Conservation (phyloP, 2,329 filamentous ascomycete genomes). For the Zymoseptoria brevis region DNA sequence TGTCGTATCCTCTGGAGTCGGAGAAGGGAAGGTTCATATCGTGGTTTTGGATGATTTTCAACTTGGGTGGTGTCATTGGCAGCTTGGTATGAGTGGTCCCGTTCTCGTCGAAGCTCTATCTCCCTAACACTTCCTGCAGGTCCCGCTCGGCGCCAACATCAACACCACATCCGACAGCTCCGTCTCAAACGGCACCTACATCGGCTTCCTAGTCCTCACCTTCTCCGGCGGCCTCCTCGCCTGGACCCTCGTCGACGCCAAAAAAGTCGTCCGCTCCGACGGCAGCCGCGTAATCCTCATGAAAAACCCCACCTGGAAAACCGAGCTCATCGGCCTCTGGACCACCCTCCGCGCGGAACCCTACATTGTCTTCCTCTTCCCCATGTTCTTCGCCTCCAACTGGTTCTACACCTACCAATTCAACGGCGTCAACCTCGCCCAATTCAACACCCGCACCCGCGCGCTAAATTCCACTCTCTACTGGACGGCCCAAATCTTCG, state of each 20-base stretch:
- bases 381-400: slow-evolving; percentile 74
- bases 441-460: slow-evolving; percentile 66
- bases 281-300: slow-evolving; percentile 74
- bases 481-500: slow-evolving; percentile 70
- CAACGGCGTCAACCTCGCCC: slow-evolving; percentile 61
- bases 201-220: slow-evolving; percentile 81
- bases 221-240: slow-evolving; percentile 61
- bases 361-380: slow-evolving; percentile 68
- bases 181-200: slow-evolving; percentile 73
- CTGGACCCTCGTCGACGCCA: slow-evolving; percentile 62
- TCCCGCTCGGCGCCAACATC: slow-evolving; percentile 67
- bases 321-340: slow-evolving; percentile 67
- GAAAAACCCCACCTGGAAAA: slow-evolving; percentile 82
- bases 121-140: slow-evolving; percentile 33
- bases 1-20: slow-evolving; percentile 75
- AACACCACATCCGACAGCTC: slow-evolving; percentile 44
- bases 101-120: background rate
- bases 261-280: slow-evolving; percentile 64
- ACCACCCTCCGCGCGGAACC: slow-evolving; percentile 63
- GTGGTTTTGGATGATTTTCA: slow-evolving; percentile 94
- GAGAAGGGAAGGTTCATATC: slow-evolving; percentile 84
- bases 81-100: slow-evolving; percentile 44
- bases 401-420: slow-evolving; percentile 77
- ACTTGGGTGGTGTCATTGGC: slow-evolving; percentile 81
- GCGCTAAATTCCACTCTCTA: slow-evolving; percentile 70